Evolutionary conservation across 202 grass and related monocot genomes (phyloP), one percentile per base, ranked within the genome.

Genomic region (Schoenoplectus triqueter): DNA sequence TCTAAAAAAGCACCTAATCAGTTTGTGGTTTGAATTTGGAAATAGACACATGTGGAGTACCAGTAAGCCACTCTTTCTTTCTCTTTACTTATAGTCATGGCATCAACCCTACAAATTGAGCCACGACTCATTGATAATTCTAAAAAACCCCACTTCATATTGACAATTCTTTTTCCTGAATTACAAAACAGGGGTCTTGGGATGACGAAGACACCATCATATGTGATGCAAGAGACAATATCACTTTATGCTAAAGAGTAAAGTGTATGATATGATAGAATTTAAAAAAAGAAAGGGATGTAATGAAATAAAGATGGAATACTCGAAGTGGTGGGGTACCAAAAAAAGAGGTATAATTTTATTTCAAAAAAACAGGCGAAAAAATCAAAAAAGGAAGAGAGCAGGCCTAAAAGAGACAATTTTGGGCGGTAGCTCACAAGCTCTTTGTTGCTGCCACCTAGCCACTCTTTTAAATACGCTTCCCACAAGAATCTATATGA

Each of bases 401-500:
- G 69, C 44, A 76, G 17, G 65, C 51, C 75, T 66, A 88, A 85
- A 87, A 80, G 76, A 88, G 89, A 84, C 7, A 66, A 83, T 47
- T 87, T 88, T 91, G 84, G 89, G 84, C 86, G 86, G 89, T 93
- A 91, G 88, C 86, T 92, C 91, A 89, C 88, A 86, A 71, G 91
- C 73, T 88, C 62, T 72, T 84, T 90, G 89, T 83, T 91, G 87
- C 63, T 85, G 92, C 88, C 82, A 87, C 88, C 82, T 76, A 84
- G 50, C 81, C 86, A 80, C 73, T 69, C 17, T 85, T 70, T 82
- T 66, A 63, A 70, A 49, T 44, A 59, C 49, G 7, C 73, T 61
- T 50, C 49, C 56, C n/a, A 57, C 46, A 54, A 66, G 20, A 78
- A 78, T 59, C 54, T 44, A 61, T 44, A 41, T 61, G 31, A 31